A percentile compares a stretch with the other conserved stretches of the same genome.
Conservation (phyloP, 2,329 filamentous ascomycete species). For the Westerdykella sp. region DNA sequence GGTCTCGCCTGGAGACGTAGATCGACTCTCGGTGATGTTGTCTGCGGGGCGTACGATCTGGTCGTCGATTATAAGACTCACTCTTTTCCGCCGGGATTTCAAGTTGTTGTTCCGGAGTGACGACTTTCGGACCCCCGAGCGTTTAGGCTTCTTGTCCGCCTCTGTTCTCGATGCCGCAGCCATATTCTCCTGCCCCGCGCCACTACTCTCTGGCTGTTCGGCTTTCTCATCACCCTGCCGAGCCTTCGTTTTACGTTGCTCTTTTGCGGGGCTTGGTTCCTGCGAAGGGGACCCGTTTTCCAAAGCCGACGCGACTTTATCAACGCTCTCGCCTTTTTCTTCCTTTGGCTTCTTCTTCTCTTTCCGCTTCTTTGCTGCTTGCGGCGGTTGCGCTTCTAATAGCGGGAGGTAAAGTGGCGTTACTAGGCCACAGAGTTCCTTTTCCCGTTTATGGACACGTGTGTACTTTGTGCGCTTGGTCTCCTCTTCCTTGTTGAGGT, state of each 20-base stretch:
- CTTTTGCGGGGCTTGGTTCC: constrained; percentile 20
- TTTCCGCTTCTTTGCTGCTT: constrained; percentile 17
- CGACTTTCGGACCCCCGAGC: constrained; percentile 28
- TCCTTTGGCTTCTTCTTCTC: constrained; percentile 15
- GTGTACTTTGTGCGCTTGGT: constrained; percentile 31
- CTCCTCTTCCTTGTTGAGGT: constrained; percentile 13
- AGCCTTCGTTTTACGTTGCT: constrained; percentile 13
- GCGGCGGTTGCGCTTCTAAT: constrained; percentile 27
- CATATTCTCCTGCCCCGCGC: constrained; percentile 5
- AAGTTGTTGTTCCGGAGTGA: constrained; percentile 24
- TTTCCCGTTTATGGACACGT: constrained; percentile 34
- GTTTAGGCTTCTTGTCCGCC: constrained; percentile 20
- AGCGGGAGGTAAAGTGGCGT: constrained; percentile 34
- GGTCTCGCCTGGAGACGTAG: constrained; percentile 27
- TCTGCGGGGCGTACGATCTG: constrained; percentile 36
- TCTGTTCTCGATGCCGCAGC: constrained; percentile 11
- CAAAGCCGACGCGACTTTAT: constrained; percentile 1
- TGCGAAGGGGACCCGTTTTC: constrained; percentile 11
- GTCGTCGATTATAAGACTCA: constrained; percentile 34
- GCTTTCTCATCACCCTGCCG: constrained; percentile 12
- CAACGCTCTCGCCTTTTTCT: constrained; percentile 7
- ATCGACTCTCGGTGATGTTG: constrained; percentile 20
- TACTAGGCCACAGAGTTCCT: constrained; percentile 33
- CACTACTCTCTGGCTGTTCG: constrained; percentile 7
- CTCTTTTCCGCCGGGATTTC: constrained; percentile 26